Base-by-base conservation (phyloP, 108 stramenopile genomes). In the Schizochytrium sp. region DNA sequence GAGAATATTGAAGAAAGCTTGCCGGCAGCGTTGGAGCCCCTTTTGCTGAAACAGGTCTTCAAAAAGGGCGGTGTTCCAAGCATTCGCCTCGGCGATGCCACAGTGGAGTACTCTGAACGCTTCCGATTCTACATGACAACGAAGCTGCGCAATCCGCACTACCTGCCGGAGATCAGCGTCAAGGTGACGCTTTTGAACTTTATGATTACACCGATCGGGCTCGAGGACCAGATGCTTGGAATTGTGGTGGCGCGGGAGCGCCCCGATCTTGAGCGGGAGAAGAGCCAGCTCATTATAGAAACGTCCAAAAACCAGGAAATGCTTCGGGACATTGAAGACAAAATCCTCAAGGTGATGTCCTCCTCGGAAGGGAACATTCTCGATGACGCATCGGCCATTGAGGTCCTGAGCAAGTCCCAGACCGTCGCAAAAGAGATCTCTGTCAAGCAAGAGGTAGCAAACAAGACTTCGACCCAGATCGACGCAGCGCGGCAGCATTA, bases 151-250 rank as follows among this genome's bases (percentile, higher is more conserved):
- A 94, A 93, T 43, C 94, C 94, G 43, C 94, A 94, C 89, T 94
- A 94, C 72, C 92, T 93, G 57, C 94, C 94, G 5, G 94, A 94
- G 91, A 23, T 93, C 23, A 34, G 88, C 87, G 57, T 69, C 43
- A 90, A 93, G 90, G 94, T 94, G 59, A 94, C 93, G 55, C 69
- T 94, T 41, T 90, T 94, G 51, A 94, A 94, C 60, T 94, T 94
- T 90, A 94, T 93, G 92, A 92, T 93, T 25, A 94, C 94, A 19
- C 60, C 92, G 43, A 93, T 92, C 16, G 94, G 94, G 6, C 90
- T 94, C 41, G 91, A 93, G 58, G 94, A 94, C 90, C 94, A 94
- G 92, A 92, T 94, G 93, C 92, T 94, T 16, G 94, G 94, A 48
- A 91, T 91, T 23, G 92, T 92, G 18, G 93, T 94, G 45, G 90